Conservation (phyloP, 1,284 basidiomycete species). For the Erythrobasidium hasegawianum region DNA sequence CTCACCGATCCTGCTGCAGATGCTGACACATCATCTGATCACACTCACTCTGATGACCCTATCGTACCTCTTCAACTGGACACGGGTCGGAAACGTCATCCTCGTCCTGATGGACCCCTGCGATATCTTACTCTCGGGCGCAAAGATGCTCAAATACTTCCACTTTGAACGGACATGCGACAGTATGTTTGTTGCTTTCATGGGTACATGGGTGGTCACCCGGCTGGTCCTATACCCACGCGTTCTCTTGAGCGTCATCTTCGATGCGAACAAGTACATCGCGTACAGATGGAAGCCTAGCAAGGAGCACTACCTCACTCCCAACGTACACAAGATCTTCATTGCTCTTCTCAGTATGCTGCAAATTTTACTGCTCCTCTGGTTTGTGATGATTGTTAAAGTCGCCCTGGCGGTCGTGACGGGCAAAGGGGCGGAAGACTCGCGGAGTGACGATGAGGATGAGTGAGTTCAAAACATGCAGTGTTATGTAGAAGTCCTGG, state of each 20-base stretch:
- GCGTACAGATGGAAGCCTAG: slow-evolving; percentile 61
- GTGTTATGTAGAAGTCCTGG: too few species aligned
- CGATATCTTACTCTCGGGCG: slow-evolving; percentile 76
- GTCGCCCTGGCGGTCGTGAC: slow-evolving; percentile 75
- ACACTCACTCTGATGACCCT: slow-evolving; percentile 71
- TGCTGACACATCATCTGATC: slow-evolving; percentile 93
- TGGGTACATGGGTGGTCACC: slow-evolving; percentile 83
- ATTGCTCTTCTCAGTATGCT: slow-evolving; percentile 59
- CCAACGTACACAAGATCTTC: slow-evolving; percentile 56
- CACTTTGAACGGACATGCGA: slow-evolving; percentile 67
- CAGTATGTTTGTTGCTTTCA: slow-evolving; percentile 70
- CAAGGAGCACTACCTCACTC: slow-evolving; percentile 59
- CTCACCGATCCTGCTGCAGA: too few species aligned
- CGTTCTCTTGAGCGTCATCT: slow-evolving; percentile 61
- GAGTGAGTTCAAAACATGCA: slow-evolving; percentile 50
- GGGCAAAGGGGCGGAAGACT: slow-evolving; percentile 75
- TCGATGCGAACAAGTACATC: slow-evolving; percentile 56
- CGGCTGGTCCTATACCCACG: slow-evolving; percentile 73
- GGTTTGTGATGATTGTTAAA: slow-evolving; percentile 52
- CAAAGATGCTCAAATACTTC: slow-evolving; percentile 91
- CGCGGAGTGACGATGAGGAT: slow-evolving; percentile 75
- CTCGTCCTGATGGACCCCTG: slow-evolving; percentile 89
- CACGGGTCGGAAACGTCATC: slow-evolving; percentile 79
- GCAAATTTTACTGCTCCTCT: slow-evolving; percentile 55
- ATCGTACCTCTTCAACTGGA: slow-evolving; percentile 82